Evolutionary conservation across 257 asterid species (phyloP).

Genomic region (Lycium barbarum): DNA sequence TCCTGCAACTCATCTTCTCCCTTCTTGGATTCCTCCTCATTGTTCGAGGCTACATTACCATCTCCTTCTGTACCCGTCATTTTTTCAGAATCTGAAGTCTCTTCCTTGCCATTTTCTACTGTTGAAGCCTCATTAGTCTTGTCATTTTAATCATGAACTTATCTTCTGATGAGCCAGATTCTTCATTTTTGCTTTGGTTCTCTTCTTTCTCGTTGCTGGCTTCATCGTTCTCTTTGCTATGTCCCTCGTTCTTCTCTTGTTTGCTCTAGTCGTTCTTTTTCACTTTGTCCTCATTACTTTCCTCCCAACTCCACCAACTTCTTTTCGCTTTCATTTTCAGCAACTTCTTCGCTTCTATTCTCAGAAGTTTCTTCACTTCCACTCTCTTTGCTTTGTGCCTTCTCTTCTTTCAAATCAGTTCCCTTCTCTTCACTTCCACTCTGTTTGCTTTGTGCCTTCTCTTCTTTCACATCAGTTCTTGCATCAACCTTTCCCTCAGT

Average conservation of each 20-base stretch:
- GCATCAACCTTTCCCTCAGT: slow-evolving; percentile 28
- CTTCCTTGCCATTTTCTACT: slow-evolving; percentile 37
- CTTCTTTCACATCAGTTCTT: slow-evolving; percentile 28
- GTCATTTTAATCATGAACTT: slow-evolving; percentile 40
- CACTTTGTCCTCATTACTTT: slow-evolving; percentile 41
- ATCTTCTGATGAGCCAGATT: slow-evolving; percentile 42
- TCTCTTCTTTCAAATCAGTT: slow-evolving; percentile 32
- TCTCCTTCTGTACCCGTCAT: slow-evolving; percentile 40
- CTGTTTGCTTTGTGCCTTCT: slow-evolving; percentile 27
- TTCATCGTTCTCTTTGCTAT: slow-evolving; percentile 36
- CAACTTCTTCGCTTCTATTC: slow-evolving; percentile 40
- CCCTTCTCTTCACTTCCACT: slow-evolving; percentile 29
- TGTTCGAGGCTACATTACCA: slow-evolving; percentile 32
- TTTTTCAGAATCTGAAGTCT: slow-evolving; percentile 42
- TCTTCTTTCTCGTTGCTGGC: slow-evolving; percentile 41
- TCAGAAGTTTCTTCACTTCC: slow-evolving; percentile 33
- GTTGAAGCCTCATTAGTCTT: slow-evolving; percentile 37
- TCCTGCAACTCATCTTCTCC: slow-evolving; percentile 37
- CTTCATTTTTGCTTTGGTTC: slow-evolving; percentile 38
- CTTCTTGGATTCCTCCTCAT: slow-evolving; percentile 40
- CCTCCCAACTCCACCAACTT: slow-evolving; percentile 43
- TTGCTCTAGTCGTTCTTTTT: slow-evolving; percentile 40
- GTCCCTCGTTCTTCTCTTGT: slow-evolving; percentile 43
- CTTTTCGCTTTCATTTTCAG: slow-evolving; percentile 44
- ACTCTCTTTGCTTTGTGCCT: slow-evolving; percentile 23